Evolutionary conservation across 2,329 filamentous ascomycete genomes (phyloP), one percentile per base, ranked within the genome.

Genomic region (Penicillium janthinellum): DNA sequence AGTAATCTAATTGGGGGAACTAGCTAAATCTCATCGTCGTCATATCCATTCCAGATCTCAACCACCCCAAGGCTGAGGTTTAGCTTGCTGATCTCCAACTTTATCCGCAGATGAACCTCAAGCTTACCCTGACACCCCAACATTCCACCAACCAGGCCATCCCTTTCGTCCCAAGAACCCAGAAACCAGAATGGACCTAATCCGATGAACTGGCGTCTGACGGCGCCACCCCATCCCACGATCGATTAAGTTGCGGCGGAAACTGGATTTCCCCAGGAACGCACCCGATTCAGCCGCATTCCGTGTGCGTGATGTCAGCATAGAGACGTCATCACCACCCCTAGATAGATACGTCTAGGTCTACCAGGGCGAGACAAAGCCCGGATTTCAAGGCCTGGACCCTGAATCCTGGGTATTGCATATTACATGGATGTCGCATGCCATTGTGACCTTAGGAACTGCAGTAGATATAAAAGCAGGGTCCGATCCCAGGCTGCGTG

Each of bases 261-360:
- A 50, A 50, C 47, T 37, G 28, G 28, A 20, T 50, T 50, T 37
- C 34, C 34, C 34, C 34, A 20, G 31, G 28, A 20, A 35, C 34
- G 31, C 28, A 20, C 31, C 31, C 47, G 47, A 50, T 50, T 31
- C 20, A 15, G 49, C 34, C 49, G 49, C 54, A 49, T 56, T 56
- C 54, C 31, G 31, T 12, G n/a, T 34, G n/a, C 14, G 14, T 56
- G 54, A 56, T 56, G 54, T 56, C 54, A 56, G 22, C 6, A 34
- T 54, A 17, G 15, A 37, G 22, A 54, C 44, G 51, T 35, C 51
- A 54, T 41, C n/a, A 4, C n/a, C 38, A 37, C 14, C 3, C 25
- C 14, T 47, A 5, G n/a, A 48, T 7, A 28, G 25, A 28, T 20
- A 20, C 20, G 2, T 20, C 20, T 34, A 14, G 28, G 17, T 34